Conservation (phyloP, 2,329 filamentous ascomycete genomes). For the Chrysosporium keratinophilum region DNA sequence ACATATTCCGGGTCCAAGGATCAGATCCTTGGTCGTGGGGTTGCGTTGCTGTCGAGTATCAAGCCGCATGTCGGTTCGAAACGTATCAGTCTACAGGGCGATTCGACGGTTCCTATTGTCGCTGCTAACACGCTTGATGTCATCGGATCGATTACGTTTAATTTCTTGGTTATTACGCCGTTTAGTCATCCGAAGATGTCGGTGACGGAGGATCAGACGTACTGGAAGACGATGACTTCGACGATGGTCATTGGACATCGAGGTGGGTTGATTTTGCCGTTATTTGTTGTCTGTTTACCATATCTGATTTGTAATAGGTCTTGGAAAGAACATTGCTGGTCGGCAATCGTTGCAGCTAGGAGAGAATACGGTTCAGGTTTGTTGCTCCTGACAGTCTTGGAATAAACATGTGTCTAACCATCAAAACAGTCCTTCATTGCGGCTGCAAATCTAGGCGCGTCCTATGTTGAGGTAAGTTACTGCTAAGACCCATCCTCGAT, state of each 20-base stretch:
- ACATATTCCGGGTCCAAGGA: slow-evolving; percentile 80
- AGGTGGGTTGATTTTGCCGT: slow-evolving; percentile 25
- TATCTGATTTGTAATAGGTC: slow-evolving; percentile 39
- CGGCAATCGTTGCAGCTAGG: slow-evolving; percentile 85
- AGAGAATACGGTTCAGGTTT: slow-evolving; percentile 73
- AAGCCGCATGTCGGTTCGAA: slow-evolving; percentile 73
- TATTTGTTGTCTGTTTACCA: slow-evolving; percentile 12
- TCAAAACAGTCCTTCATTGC: slow-evolving; percentile 69
- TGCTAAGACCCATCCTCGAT: background rate
- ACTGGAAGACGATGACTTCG: slow-evolving; percentile 86
- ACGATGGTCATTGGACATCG: slow-evolving; percentile 71
- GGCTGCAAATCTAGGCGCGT: slow-evolving; percentile 79
- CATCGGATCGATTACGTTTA: slow-evolving; percentile 92
- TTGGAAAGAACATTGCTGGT: slow-evolving; percentile 80
- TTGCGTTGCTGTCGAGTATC: slow-evolving; percentile 77
- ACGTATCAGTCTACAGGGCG: slow-evolving; percentile 84
- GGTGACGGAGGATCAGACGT: slow-evolving; percentile 79
- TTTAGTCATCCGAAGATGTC: slow-evolving; percentile 92
- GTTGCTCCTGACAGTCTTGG: slow-evolving; percentile 2
- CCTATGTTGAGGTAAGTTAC: slow-evolving; percentile 51
- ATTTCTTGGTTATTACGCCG: slow-evolving; percentile 88
- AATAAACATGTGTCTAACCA: slow-evolving; percentile 15
- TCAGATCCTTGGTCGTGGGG: slow-evolving; percentile 74
- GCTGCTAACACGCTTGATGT: slow-evolving; percentile 72
- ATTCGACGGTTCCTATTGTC: slow-evolving; percentile 84